Conservation (phyloP, 2,329 filamentous ascomycete species). For the Epichloe coenophiala region DNA sequence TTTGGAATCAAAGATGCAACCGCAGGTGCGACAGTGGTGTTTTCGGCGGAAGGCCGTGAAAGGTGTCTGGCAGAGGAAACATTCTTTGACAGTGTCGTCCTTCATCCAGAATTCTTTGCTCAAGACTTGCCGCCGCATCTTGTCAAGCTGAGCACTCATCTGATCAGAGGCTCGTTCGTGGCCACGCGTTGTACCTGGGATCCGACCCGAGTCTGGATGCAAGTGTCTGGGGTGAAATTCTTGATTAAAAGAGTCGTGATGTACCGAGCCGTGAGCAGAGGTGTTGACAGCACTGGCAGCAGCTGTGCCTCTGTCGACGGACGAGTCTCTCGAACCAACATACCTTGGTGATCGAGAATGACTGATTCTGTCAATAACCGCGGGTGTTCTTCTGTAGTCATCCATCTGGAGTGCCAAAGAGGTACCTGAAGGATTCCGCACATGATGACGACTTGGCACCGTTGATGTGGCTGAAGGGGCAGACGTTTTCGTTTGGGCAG, state of each 20-base stretch:
- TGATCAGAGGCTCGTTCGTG: constrained; percentile 41
- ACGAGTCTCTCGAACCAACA: constrained; percentile 42
- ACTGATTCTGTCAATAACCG: constrained; percentile 42
- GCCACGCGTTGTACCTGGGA: constrained; percentile 42
- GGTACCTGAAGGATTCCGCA: constrained; percentile 20
- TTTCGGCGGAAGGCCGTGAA: constrained; percentile 93
- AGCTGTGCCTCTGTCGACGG: constrained; percentile 41
- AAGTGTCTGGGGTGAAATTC: constrained; percentile 31
- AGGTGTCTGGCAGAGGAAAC: constrained; percentile 78
- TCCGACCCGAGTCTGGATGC: constrained; percentile 33
- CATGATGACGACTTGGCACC: constrained; percentile 20
- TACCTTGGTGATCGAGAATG: constrained; percentile 28
- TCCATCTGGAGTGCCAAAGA: constrained; percentile 24
- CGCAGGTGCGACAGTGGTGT: constrained; percentile 89
- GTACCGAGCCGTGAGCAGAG: constrained; percentile 43
- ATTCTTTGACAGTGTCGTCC: constrained; percentile 95
- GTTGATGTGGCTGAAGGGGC: constrained; percentile 17
- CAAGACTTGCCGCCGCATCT: constrained; percentile 74
- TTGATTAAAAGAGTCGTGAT: constrained; percentile 41
- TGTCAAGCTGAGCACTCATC: constrained; percentile 48
- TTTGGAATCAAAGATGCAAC: constrained; percentile 96
- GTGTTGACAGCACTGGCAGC: constrained; percentile 45
- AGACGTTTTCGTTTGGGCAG: constrained; percentile 20
- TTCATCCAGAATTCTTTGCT: constrained; percentile 99
- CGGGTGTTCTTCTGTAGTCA: constrained; percentile 30